Evolutionary conservation across 306 rosid species (phyloP).

Genomic region (Begonia loranthoides): DNA sequence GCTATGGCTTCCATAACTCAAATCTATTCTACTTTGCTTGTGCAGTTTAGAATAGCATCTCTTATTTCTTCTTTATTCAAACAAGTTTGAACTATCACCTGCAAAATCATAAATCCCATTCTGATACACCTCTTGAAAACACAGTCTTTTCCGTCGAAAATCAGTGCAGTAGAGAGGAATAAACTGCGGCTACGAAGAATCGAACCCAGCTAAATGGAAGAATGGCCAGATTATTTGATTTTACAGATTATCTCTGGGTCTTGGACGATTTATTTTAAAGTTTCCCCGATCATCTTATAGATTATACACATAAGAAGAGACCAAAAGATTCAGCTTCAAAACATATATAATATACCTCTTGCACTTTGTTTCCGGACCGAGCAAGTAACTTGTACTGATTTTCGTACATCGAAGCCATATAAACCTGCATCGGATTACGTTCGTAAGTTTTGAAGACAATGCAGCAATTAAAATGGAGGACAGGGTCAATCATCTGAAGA

Average conservation of each 20-base stretch:
- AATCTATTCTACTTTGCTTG: constrained; percentile 54
- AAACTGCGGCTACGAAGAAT: not conserved
- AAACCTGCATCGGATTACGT: constrained; percentile 46
- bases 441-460: not conserved
- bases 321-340: not conserved
- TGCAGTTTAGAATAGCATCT: constrained; percentile 48
- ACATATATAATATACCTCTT: constrained; percentile 35
- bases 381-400: constrained; percentile 90
- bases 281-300: too few relatives aligned
- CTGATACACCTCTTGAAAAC: constrained; percentile 3
- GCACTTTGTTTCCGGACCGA: constrained; percentile 75
- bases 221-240: not conserved
- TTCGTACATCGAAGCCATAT: constrained; percentile 93
- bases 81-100: constrained; percentile 75
- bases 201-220: not conserved
- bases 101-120: constrained; percentile 2
- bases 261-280: too few relatives aligned
- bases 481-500: not conserved
- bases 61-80: constrained; percentile 67
- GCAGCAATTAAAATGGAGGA: not conserved
- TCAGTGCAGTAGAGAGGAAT: not conserved
- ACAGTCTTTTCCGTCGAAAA: not conserved
- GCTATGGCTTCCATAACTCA: too few relatives aligned
- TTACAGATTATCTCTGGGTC: not conserved
- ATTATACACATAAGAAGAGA: too few relatives aligned